phyloP scores from a whole-genome alignment of 345 rosid genomes.

The Euphorbia pulcherrima region DNA sequence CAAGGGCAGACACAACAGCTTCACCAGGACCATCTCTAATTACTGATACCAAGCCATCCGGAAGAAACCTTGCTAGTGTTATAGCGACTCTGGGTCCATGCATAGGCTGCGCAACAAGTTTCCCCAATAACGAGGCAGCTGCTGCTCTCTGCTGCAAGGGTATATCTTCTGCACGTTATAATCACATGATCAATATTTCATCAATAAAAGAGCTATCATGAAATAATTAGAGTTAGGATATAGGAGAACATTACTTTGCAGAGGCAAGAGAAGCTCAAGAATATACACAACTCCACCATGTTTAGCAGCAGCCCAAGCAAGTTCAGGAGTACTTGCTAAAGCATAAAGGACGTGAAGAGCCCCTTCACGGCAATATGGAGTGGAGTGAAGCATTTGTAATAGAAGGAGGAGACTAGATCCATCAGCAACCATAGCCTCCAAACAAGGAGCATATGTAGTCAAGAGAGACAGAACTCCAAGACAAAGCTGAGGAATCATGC shows the following conservation, averaged over 20 bases:
- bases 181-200: slow-evolving; percentile 24
- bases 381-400: slow-evolving; percentile 92
- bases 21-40: slow-evolving; percentile 99
- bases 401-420: slow-evolving; percentile 94
- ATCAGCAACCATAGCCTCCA: slow-evolving; percentile 99
- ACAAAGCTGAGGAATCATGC: slow-evolving; percentile 85
- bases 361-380: slow-evolving; percentile 90
- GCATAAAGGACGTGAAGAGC: slow-evolving; percentile 98
- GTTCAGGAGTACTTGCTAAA: slow-evolving; percentile 95
- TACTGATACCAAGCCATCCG: slow-evolving; percentile 89
- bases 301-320: slow-evolving; percentile 99
- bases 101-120: slow-evolving; percentile 97
- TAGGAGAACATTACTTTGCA: slow-evolving; percentile 54
- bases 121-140: slow-evolving; percentile 91
- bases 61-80: slow-evolving; percentile 92
- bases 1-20: slow-evolving; percentile 85
- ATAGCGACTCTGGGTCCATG: slow-evolving; percentile 99
- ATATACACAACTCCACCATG: slow-evolving; percentile 98
- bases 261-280: slow-evolving; percentile 89
- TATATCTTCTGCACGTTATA: slow-evolving; percentile 70
- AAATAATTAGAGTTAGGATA: slow-evolving; percentile 13
- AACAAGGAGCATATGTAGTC: slow-evolving; percentile 91
- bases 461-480: slow-evolving; percentile 76
- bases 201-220: slow-evolving; percentile 19
- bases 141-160: slow-evolving; percentile 95